Base-by-base conservation (phyloP, 2,329 filamentous ascomycete species). In the Aspergillus niger region DNA sequence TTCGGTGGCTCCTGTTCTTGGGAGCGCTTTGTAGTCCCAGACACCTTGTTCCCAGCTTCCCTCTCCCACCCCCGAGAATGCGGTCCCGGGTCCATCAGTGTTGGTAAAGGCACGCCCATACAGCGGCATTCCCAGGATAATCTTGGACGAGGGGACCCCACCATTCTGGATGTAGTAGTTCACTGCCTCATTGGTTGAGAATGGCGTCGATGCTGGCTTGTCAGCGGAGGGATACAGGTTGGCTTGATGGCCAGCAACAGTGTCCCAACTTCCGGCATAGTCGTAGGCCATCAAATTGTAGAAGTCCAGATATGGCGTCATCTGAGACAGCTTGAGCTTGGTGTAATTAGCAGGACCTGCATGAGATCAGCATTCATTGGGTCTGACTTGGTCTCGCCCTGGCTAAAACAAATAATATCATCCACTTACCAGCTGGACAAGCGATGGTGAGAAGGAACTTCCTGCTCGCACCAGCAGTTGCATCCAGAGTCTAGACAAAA, bases 51-150 rank as follows among this genome's bases (percentile, higher is more conserved):
- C 93, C 91, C 91, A 97, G 58, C 86, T 91, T 15, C 77, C 77
- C 60, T 89, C 82, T 2, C 92, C 94, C 5, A 91, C 82, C 3
- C 93, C 93, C 36, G 78, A 84, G 78, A 85, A 98, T 0, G 88
- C 81, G 11, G 80, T 75, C 0, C 93, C 93, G 0, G 88, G 85
- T 0, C 94, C 93, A 41, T 90, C 84, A 0, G 93, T 97, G 67
- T 88, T 86, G 69, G 88, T 83, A 72, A 97, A 98, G 0, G 91
- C 88, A 43, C 92, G 90, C 3, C 94, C 94, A 74, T 97, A 97
- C n/a, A 98, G 80, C 6, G 94, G 93, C 91, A 97, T 95, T 3
- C 94, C 93, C n/a, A 97, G 74, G 5, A 97, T 89, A 49, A 98
- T 86, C 79, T 96, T 97, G 59, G 81, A 72, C 0, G 86, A 73